Evolutionary conservation across 225 moss, liverwort and hornwort species (phyloP), one percentile per base, ranked within the genome.

Genomic region (Anthoceros angustus): DNA sequence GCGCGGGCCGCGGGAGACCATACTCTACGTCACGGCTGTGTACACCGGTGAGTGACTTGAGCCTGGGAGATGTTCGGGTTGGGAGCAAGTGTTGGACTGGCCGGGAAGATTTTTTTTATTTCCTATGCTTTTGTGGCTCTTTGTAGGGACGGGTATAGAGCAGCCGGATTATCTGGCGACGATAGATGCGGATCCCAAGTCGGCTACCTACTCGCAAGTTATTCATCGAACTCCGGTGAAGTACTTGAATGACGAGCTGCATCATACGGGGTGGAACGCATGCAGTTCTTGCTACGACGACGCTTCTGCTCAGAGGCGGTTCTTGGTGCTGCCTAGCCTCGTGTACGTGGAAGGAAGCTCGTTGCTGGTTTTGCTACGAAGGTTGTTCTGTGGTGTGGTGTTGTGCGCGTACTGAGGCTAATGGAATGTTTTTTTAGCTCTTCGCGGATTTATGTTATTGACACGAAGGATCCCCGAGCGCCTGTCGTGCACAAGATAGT

Each of bases 241-340:
- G n/a, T 78, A 98, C 64, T 66, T 98, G 70, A 71, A 77, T 68
- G 95, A 98, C 70, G 95, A 98, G 63, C 78, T 98, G 70, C 95
- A 98, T 71, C 95, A 98, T 77, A 91, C 88, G 71, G 95, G 95
- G 39, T 98, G 95, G 92, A 98, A 98, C 64, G 84, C 95, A 9
- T 98, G 95, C 80, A 98, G 95, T 74, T 98, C 95, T 61, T 98
- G 95, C 80, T 88, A 98, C 64, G 74, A 67, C 25, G 84, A 98
- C 77, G 67, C 85, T 40, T 85, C 86, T 8, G 84, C 79, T 71
- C 76, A 92, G 76, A 91, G 95, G 62, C 95, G 95, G 61, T 92
- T 79, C 69, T 91, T 98, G 60, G 75, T 98, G 68, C 89, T 98
- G 63, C 95, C 95, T 67, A 78, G 80, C 49, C 75, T 98, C 61